These are phyloP conservation scores for Suillus brevipes DNA, from an alignment of 768 basidiomycete species.

Conservation along the genomic window DNA sequence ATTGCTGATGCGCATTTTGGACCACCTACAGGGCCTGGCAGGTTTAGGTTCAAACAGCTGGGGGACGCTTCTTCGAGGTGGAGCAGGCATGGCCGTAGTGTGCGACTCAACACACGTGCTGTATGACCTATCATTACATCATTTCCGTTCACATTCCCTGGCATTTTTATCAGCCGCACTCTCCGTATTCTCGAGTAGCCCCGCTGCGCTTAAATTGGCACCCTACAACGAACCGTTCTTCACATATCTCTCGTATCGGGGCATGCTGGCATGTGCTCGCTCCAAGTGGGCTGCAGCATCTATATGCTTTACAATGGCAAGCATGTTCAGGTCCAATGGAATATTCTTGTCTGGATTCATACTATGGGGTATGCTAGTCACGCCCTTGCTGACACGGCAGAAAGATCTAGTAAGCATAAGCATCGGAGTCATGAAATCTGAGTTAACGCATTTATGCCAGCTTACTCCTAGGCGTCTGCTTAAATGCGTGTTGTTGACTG, in stretches of 20 bases:
- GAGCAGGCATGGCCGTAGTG: constrained; percentile 39
- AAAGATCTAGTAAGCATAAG: constrained; percentile 29
- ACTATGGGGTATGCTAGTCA: constrained; percentile 66
- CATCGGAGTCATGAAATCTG: background rate
- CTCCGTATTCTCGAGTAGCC: constrained; percentile 81
- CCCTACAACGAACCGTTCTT: constrained; percentile 88
- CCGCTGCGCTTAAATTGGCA: constrained; percentile 66
- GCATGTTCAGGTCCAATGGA: constrained; percentile 75
- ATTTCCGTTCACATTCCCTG: constrained; percentile 54
- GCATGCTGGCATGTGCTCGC: constrained; percentile 33
- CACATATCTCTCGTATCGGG: constrained; percentile 72
- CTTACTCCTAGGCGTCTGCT: constrained; percentile 33
- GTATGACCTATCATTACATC: constrained; percentile 58
- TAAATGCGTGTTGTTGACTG: constrained; percentile 42
- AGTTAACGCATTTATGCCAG: constrained; percentile 26
- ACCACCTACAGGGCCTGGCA: constrained; percentile 12
- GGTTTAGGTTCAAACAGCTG: constrained; percentile 10
- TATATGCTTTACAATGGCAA: constrained; percentile 62
- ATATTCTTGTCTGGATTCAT: constrained; percentile 76
- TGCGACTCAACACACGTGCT: constrained; percentile 47
- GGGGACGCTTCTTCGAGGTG: constrained; percentile 36
- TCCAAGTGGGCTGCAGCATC: constrained; percentile 56
- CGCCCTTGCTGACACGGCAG: constrained; percentile 45
- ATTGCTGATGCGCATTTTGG: constrained; percentile 47
- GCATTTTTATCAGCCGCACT: constrained; percentile 64